phyloP scores from a whole-genome alignment of 176 grass and related monocot species.

The Melocanna baccifera region DNA sequence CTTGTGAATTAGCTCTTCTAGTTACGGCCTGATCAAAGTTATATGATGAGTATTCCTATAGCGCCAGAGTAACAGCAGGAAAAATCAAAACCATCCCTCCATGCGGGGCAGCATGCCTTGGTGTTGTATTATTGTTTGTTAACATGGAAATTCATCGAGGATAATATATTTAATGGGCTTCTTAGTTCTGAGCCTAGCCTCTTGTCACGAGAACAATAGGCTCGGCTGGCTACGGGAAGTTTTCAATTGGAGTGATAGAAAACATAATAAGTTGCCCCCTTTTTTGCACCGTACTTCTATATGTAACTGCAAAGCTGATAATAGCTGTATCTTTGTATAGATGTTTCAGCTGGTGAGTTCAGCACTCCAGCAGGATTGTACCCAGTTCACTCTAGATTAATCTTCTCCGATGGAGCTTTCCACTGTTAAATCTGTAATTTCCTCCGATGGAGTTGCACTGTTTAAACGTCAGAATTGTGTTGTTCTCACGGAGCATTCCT shows the following conservation, averaged over 20 bases:
- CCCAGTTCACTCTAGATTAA: background rate
- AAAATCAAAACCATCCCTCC: background rate
- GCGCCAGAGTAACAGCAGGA: conserved; percentile 8
- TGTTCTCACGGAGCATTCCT: background rate
- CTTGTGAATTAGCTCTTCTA: conserved; percentile 52
- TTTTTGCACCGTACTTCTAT: conserved; percentile 13
- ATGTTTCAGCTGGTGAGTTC: background rate
- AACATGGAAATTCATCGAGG: conserved; percentile 19
- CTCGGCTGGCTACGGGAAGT: background rate
- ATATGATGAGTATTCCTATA: conserved; percentile 42
- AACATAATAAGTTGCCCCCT: background rate
- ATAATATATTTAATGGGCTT: conserved; percentile 22
- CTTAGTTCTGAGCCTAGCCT: background rate
- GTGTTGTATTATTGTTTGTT: conserved; percentile 37
- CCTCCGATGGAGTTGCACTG: background rate
- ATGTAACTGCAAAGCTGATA: conserved; percentile 15
- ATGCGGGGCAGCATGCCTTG: background rate
- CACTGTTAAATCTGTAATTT: background rate
- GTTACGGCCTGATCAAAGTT: conserved; percentile 31
- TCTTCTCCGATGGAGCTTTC: background rate
- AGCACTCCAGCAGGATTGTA: conserved; percentile 1
- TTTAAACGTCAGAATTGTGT: background rate
- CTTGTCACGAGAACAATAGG: background rate
- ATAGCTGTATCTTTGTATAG: conserved; percentile 19
- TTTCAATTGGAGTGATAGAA: background rate